Base-by-base conservation (phyloP, 1,284 basidiomycete genomes). In the Ceratobasidium sp. region DNA sequence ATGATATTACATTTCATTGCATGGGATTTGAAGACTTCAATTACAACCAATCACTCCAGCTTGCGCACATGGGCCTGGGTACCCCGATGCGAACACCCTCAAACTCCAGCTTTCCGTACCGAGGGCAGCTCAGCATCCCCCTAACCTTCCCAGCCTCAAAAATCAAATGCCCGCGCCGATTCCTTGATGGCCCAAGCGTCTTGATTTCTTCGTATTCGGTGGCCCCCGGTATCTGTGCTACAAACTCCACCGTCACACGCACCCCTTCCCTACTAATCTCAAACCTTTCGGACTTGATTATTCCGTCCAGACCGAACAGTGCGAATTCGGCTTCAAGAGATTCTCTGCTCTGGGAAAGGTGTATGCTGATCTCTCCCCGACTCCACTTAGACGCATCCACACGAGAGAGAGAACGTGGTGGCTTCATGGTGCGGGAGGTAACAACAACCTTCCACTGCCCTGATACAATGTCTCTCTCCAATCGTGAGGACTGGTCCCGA, bases 51-150 rank as follows among this genome's bases (percentile, higher is more conserved):
- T 40, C 37, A 40, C 37, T 40, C 37, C 37, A 40, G 6, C 37
- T 40, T 40, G 6, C 37, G 37, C 37, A 9, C 5, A 6, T 40
- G 25, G 25, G 25, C 9, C 9, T 9, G 9, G 37, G 37, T 40
- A 5, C 37, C 37, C 37, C 37, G 9, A 40, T 9, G 37, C 37
- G 37, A 9, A 9, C 37, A 9, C 66, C 66, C 22, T n/a, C 49
- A 68, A 68, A 68, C 7, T 52, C 66, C 22, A 68, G 19, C 22
- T 34, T 68, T 32, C 66, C 66, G 52, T 68, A 68, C 25, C 34
- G 9, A 9, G 46, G 19, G 52, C 66, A 68, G n/a, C 46, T 68
- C 49, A 68, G 32, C 44, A 68, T 52, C 6, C 66, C 66, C 29
- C 66, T 25, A 40, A 68, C 46, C 29, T 34, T 52, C 5, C 40